phyloP scores from a whole-genome alignment of 257 asterid genomes.

The Knoxia roxburghii region DNA sequence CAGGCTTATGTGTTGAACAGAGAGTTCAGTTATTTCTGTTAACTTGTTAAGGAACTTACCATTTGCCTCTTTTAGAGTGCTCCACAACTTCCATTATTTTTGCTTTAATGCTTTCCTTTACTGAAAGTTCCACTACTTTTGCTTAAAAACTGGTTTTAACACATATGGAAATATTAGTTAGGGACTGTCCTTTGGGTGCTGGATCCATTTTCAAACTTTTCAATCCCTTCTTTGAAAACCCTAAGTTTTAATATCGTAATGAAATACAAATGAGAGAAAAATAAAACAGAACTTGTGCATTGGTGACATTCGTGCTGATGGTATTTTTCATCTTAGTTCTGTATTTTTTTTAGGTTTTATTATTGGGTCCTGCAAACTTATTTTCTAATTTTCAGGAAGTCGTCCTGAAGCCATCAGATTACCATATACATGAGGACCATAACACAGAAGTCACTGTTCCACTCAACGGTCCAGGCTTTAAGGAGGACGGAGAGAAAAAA shows the following conservation, averaged over 20 bases:
- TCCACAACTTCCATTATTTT: neutral
- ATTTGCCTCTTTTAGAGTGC: neutral
- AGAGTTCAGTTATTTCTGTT: neutral
- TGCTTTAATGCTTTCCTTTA: no score
- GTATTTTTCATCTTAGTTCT: neutral
- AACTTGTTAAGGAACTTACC: neutral
- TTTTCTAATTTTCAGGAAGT: conserved; percentile 39
- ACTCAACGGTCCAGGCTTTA: conserved; percentile 18
- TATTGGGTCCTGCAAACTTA: neutral
- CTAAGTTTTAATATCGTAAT: no score
- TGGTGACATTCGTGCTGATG: neutral
- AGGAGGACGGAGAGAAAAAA: conserved; percentile 21
- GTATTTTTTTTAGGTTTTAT: neutral
- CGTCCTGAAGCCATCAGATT: conserved; percentile 26
- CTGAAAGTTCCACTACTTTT: neutral
- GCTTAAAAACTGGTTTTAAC: neutral
- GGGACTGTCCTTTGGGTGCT: neutral
- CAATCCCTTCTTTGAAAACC: no score
- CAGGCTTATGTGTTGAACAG: neutral
- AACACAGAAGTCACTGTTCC: conserved; percentile 23
- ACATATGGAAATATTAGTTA: neutral
- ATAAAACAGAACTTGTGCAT: no score
- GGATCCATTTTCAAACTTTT: no score
- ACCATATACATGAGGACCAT: conserved; percentile 21
- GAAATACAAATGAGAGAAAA: neutral